Evolutionary conservation across 441 rosid species (phyloP).

Genomic region (Metrosideros polymorpha): DNA sequence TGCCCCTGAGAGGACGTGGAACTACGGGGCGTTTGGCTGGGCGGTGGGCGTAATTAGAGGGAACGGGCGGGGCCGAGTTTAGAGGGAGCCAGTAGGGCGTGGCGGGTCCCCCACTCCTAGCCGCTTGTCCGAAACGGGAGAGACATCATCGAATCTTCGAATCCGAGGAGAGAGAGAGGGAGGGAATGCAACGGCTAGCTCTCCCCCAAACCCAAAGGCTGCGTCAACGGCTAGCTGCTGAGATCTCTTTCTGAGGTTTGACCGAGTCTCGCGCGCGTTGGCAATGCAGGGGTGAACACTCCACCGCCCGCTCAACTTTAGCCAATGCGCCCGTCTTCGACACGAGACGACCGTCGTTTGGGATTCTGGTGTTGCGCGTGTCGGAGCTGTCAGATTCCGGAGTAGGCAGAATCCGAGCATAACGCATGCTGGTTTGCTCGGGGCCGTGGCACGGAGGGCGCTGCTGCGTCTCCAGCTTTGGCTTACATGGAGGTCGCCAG

Average conservation of each 20-base stretch:
- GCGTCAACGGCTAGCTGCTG: not conserved
- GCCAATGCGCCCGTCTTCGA: too few species aligned
- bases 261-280: not conserved
- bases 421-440: not conserved
- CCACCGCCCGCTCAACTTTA: too few species aligned
- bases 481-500: not conserved
- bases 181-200: not conserved
- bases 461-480: not conserved
- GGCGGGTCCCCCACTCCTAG: not conserved
- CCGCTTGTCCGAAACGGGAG: not conserved
- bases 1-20: not conserved
- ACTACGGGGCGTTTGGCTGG: fast-evolving
- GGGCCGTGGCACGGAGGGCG: not conserved
- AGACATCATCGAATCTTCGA: not conserved
- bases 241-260: not conserved
- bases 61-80: not conserved
- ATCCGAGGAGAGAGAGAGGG: not conserved
- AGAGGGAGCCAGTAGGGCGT: not conserved
- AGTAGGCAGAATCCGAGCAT: not conserved
- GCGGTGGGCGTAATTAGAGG: not conserved
- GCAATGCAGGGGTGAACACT: not conserved
- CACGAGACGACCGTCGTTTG: too few species aligned
- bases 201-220: not conserved
- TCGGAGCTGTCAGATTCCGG: not conserved
- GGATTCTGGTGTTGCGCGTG: too few species aligned